Conservation (phyloP, 2,329 filamentous ascomycete species). For the Exophiala calicioides region DNA sequence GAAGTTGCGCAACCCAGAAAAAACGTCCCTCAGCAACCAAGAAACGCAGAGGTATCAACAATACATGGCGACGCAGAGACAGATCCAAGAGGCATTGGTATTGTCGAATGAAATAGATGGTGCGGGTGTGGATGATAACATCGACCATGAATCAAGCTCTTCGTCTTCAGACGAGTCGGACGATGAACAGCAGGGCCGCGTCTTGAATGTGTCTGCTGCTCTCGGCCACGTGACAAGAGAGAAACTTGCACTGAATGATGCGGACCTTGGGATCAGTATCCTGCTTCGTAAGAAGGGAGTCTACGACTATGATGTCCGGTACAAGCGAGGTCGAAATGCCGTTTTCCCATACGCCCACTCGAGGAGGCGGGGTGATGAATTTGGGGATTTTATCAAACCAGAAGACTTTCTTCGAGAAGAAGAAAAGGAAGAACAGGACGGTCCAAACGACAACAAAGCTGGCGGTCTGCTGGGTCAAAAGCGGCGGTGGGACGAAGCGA, state of each 20-base stretch:
- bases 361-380: slow-evolving; percentile 80
- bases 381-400: slow-evolving; percentile 87
- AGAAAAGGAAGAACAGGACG: slow-evolving; percentile 76
- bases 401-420: slow-evolving; percentile 94
- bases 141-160: slow-evolving; percentile 80
- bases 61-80: slow-evolving; percentile 83
- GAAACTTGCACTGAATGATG: slow-evolving; percentile 82
- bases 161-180: slow-evolving; percentile 89
- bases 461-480: slow-evolving; percentile 81
- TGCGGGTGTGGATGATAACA: slow-evolving; percentile 65
- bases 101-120: slow-evolving; percentile 57
- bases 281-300: slow-evolving; percentile 83
- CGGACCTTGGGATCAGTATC: slow-evolving; percentile 88
- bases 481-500: slow-evolving; percentile 82
- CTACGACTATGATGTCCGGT: slow-evolving; percentile 90
- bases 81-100: slow-evolving; percentile 79
- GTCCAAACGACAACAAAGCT: slow-evolving; percentile 52
- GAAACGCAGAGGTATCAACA: slow-evolving; percentile 86
- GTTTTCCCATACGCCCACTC: slow-evolving; percentile 87
- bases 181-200: slow-evolving; percentile 85
- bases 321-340: slow-evolving; percentile 87
- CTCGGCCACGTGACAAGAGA: slow-evolving; percentile 81
- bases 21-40: slow-evolving; percentile 68
- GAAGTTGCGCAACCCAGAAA: slow-evolving; percentile 61
- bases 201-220: slow-evolving; percentile 82